Evolutionary conservation across 2,329 filamentous ascomycete species (phyloP).

Genomic region (Penicillium sp.): DNA sequence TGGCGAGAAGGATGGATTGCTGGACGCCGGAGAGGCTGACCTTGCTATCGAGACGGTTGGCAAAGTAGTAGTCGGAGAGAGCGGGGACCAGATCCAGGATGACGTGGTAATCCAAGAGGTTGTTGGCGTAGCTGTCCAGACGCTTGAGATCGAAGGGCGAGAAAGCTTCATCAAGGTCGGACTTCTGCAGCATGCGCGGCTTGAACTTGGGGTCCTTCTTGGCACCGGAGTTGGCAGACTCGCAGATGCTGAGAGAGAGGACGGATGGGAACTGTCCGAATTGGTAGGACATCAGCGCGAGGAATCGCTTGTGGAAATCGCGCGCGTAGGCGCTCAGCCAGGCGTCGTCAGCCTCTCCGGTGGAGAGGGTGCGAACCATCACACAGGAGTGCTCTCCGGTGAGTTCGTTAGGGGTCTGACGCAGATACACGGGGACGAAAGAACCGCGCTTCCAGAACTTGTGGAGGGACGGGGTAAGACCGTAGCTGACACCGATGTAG

Average conservation of each 20-base stretch:
- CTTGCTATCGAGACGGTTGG: slow-evolving; percentile 65
- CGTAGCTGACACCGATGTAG: slow-evolving; percentile 94
- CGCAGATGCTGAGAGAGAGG: slow-evolving; percentile 81
- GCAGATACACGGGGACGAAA: slow-evolving; percentile 87
- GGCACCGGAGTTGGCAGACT: slow-evolving; percentile 74
- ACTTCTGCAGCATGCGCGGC: slow-evolving; percentile 63
- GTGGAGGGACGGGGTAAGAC: slow-evolving; percentile 80
- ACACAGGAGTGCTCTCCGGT: slow-evolving; percentile 98
- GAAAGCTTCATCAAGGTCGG: slow-evolving; percentile 72
- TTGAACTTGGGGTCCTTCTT: slow-evolving; percentile 61
- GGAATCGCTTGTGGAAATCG: slow-evolving; percentile 94
- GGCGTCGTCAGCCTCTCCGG: slow-evolving; percentile 61
- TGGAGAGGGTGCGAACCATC: slow-evolving; percentile 77
- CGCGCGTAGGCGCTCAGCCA: slow-evolving; percentile 90
- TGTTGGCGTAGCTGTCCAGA: slow-evolving; percentile 91
- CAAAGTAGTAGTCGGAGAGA: slow-evolving; percentile 82
- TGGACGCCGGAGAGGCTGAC: slow-evolving; percentile 80
- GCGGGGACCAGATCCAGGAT: slow-evolving; percentile 88
- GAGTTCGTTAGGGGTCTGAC: slow-evolving; percentile 92
- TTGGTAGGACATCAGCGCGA: slow-evolving; percentile 85
- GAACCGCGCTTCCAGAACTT: slow-evolving; percentile 93
- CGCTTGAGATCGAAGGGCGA: slow-evolving; percentile 94
- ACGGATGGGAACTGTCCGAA: slow-evolving; percentile 79
- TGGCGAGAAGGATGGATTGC: slow-evolving; percentile 80
- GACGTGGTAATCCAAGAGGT: slow-evolving; percentile 96